Evolutionary conservation across 1,284 basidiomycete genomes (phyloP), one percentile per base, ranked within the genome.

Genomic region (Trichosporon asahii): DNA sequence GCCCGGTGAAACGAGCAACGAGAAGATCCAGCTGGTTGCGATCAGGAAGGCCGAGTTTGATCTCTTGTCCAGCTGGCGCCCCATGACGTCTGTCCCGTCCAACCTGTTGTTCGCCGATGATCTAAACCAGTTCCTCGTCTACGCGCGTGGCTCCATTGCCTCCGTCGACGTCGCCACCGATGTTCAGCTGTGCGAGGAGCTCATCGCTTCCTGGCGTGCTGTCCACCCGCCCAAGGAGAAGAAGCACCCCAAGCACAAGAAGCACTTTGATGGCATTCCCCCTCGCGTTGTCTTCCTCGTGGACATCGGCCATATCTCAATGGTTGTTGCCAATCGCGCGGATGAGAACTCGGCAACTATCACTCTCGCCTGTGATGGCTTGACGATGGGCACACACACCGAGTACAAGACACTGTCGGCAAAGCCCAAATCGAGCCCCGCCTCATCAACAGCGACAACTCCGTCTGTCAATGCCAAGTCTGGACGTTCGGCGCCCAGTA

Each of bases 71-170:
- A 79, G 79, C 0, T 82, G 82, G 80, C 60, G 77, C 40, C 81
- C 80, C 1, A 64, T 65, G 0, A 78, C 77, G 0, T 82, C 80
- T 79, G 74, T 71, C 2, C 64, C 77, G 8, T 75, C 77, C 15
- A 77, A 81, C 35, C 63, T 80, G 23, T 53, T 82, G 9, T 83
- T 82, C 65, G 70, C 76, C 11, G 73, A 72, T 21, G 81, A 83
- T 46, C 78, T 77, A 3, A 82, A 82, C 64, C 71, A 80, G 15
- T 74, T 77, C 2, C 66, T 83, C 21, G 65, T 80, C 8, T 74
- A 80, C 21, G 73, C 72, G 1, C 66, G 72, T 29, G 75, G 74
- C 0, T 66, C 66, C 4, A 70, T 83, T 31, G 76, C 74, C 5
- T 79, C 79, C 0, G 46, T 82, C n/a, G 78, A 81, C 61, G 68